These are phyloP conservation scores for Allium fistulosum DNA, from an alignment of 106 monocot genomes.

Conservation along the genomic window DNA sequence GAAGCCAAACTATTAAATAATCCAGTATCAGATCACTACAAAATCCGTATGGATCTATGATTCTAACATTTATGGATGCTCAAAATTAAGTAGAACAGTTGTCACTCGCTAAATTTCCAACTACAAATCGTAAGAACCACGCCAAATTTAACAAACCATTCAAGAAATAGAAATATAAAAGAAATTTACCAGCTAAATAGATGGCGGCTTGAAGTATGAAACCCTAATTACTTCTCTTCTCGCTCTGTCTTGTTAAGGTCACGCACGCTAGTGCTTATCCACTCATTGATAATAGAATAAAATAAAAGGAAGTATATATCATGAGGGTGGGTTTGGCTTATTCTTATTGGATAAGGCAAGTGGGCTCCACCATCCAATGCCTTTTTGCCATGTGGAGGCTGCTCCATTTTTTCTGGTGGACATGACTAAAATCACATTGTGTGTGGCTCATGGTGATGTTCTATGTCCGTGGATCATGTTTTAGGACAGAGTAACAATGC, in stretches of 20 bases:
- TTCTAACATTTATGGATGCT: too few relatives aligned
- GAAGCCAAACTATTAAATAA: too few relatives aligned
- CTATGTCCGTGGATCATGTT: too few relatives aligned
- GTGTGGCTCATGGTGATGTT: too few relatives aligned
- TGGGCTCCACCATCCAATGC: background rate
- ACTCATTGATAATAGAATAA: background rate
- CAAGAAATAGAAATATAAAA: background rate
- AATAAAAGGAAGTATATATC: background rate
- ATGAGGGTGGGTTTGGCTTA: constrained; percentile 5
- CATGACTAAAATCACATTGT: too few relatives aligned
- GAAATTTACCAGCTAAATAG: background rate
- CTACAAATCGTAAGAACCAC: background rate
- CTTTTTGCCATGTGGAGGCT: background rate
- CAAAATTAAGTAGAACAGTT: background rate
- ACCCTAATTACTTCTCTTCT: background rate
- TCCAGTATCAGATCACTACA: too few relatives aligned
- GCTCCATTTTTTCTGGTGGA: too few relatives aligned
- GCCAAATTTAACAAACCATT: background rate
- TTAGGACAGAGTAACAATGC: too few relatives aligned
- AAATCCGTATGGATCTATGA: too few relatives aligned
- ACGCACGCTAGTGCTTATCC: background rate
- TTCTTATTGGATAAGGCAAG: constrained; percentile 3
- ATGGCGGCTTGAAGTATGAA: constrained; percentile 6
- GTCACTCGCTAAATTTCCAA: background rate
- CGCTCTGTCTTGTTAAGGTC: background rate